phyloP scores from a whole-genome alignment of 768 basidiomycete species.

The Auriscalpium vulgare region DNA sequence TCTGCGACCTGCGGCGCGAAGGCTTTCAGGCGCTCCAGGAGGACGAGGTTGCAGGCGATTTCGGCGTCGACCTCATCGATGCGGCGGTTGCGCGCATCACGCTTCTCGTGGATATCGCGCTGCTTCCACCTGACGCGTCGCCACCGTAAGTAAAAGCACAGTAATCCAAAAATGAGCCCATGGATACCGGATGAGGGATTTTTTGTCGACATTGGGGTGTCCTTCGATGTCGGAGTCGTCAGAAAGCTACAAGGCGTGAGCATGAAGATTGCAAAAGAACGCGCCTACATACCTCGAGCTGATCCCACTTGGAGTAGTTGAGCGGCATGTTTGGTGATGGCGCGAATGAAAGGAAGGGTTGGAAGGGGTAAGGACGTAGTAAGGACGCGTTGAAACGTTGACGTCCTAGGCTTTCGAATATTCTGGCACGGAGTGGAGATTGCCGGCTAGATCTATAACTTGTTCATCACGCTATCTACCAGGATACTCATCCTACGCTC shows the following conservation, averaged over 20 bases:
- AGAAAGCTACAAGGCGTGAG: constrained; percentile 53
- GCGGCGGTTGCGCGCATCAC: constrained; percentile 68
- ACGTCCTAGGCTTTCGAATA: too few species aligned
- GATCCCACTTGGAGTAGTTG: constrained; percentile 98
- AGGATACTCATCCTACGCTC: too few species aligned
- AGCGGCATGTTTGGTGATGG: constrained; percentile 48
- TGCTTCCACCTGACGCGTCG: constrained; percentile 77
- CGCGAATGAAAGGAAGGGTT: too few species aligned
- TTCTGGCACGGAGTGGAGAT: too few species aligned
- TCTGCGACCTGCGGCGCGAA: constrained; percentile 45
- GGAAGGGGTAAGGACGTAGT: too few species aligned
- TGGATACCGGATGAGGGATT: constrained; percentile 75
- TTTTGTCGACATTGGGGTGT: constrained; percentile 96
- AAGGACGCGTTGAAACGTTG: too few species aligned
- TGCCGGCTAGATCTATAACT: too few species aligned
- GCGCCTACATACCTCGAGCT: constrained; percentile 62
- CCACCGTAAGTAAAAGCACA: neutral
- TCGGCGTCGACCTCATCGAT: constrained; percentile 70
- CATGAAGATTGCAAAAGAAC: constrained; percentile 2
- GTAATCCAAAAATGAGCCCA: neutral
- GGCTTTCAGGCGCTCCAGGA: constrained; percentile 60
- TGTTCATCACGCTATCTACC: too few species aligned
- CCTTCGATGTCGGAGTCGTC: constrained; percentile 98
- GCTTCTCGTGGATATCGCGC: constrained; percentile 96
- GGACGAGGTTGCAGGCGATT: constrained; percentile 75